Evolutionary conservation across 441 rosid species (phyloP).

Genomic region (Erysimum pusillum): DNA sequence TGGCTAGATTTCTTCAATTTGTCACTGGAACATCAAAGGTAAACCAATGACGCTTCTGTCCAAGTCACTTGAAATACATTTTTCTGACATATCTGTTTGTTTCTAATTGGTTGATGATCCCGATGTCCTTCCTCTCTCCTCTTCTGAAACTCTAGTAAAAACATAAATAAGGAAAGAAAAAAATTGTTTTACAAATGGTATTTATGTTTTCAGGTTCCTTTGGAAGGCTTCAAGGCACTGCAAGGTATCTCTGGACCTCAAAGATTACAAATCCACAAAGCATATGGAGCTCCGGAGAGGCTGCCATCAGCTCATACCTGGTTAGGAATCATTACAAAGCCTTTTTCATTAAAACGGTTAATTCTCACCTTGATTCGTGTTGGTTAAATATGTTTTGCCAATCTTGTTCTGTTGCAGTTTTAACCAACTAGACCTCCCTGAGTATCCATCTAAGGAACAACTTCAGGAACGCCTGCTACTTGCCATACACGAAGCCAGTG

Average conservation of each 20-base stretch:
- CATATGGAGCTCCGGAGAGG: slow-evolving; percentile 93
- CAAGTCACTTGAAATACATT: background rate
- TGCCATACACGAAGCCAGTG: slow-evolving; percentile 96
- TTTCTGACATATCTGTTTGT: slow-evolving; percentile 2
- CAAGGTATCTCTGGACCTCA: slow-evolving; percentile 99
- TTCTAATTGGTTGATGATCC: slow-evolving; percentile 1
- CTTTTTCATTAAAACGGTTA: background rate
- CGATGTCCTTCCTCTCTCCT: background rate
- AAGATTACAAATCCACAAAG: slow-evolving; percentile 95
- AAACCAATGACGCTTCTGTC: slow-evolving; percentile 3
- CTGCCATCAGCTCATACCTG: slow-evolving; percentile 99
- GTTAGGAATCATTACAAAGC: slow-evolving; percentile 51
- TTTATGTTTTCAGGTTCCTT: slow-evolving; percentile 76
- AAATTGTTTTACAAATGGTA: slow-evolving; percentile 19
- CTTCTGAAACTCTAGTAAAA: background rate
- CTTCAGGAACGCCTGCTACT: slow-evolving; percentile 87
- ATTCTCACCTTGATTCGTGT: background rate
- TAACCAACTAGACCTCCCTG: slow-evolving; percentile 97
- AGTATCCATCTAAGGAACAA: slow-evolving; percentile 83
- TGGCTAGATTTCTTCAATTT: slow-evolving; percentile 93
- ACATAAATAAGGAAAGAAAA: background rate
- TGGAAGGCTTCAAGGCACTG: slow-evolving; percentile 94
- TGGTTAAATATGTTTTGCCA: background rate
- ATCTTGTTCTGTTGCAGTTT: slow-evolving; percentile 63
- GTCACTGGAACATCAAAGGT: slow-evolving; percentile 99